These are phyloP conservation scores for Collybia mongolica DNA, from an alignment of 768 basidiomycete species.

Conservation along the genomic window DNA sequence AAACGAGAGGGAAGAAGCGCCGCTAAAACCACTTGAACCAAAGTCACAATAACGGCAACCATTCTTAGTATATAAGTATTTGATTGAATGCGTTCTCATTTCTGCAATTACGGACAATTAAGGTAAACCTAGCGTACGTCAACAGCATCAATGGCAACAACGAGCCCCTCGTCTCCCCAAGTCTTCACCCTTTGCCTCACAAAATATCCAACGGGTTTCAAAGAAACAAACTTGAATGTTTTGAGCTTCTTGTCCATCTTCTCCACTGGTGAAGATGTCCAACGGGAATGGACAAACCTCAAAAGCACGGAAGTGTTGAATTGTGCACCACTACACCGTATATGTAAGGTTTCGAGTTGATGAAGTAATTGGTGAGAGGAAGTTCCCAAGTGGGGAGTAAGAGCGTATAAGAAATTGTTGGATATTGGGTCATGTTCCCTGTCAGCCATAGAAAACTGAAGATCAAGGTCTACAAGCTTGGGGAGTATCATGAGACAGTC, in stretches of 20 bases:
- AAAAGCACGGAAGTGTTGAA: slow-evolving; percentile 23
- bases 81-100: too few species aligned
- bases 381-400: slow-evolving; percentile 8
- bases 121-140: too few species aligned
- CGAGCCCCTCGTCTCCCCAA: slow-evolving; percentile 26
- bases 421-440: slow-evolving; percentile 34
- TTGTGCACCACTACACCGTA: slow-evolving; percentile 34
- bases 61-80: too few species aligned
- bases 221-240: slow-evolving; percentile 26
- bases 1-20: slow-evolving; percentile 25
- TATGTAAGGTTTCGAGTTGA: slow-evolving; percentile 19
- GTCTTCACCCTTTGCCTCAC: slow-evolving; percentile 14
- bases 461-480: slow-evolving; percentile 24
- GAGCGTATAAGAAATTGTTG: slow-evolving; percentile 26
- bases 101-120: too few species aligned
- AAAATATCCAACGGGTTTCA: slow-evolving; percentile 21
- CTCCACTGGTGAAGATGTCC: slow-evolving; percentile 12
- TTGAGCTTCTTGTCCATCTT: slow-evolving; percentile 12
- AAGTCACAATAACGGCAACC: too few species aligned
- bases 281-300: slow-evolving; percentile 32
- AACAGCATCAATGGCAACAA: slow-evolving; percentile 11
- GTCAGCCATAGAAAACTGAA: slow-evolving; percentile 34
- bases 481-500: slow-evolving; percentile 29
- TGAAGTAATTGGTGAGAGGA: slow-evolving; percentile 18
- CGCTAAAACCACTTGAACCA: neutral